Evolutionary conservation across 495 filamentous ascomycete genomes (phyloP), one percentile per base, ranked within the genome.

Genomic region (Daldinia vernicosa): DNA sequence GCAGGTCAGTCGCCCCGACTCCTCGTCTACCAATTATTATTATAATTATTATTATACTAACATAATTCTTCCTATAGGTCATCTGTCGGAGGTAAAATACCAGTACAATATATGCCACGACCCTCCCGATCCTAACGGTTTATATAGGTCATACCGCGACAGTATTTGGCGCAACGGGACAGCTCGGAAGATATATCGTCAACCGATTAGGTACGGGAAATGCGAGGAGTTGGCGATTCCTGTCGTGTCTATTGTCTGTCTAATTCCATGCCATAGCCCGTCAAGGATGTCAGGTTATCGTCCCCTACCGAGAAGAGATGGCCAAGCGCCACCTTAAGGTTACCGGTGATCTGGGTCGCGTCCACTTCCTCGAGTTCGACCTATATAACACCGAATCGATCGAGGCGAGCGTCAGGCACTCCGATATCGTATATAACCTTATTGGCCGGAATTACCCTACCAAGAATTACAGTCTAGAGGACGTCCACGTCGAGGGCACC

Each of bases 271-370:
- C 17, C 65, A 75, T 74, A 98, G 95, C 94, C 75, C 87, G 90
- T 66, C 87, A 91, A 81, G 95, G 95, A 90, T 95, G 93, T 81
- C 97, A 90, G 52, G 95, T 98, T 51, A 88, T 99, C 51, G 79
- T 98, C 63, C 95, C 95, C 51, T 99, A 89, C 86, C 90, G 95
- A 33, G 95, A 99, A 83, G 96, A 98, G 82, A 97, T 97, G 94
- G 84, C 89, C 62, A 98, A 97, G 88, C 90, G 95, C 72, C 94
- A 98, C 82, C 84, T 99, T 78, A 99, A 97, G 82, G 88, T 97
- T 58, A 86, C 93, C 40, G 95, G 95, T 81, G 95, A 99, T 84
- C 85, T 99, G 47, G 95, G 95, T 55, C 87, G 90, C 67, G 88
- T 99, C 40, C 83, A 90, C 69, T 97, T 98, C 81, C 86, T 94